Evolutionary conservation across 1,284 basidiomycete genomes (phyloP), one percentile per base, ranked within the genome.

Genomic region (Pseudozyma pruni): DNA sequence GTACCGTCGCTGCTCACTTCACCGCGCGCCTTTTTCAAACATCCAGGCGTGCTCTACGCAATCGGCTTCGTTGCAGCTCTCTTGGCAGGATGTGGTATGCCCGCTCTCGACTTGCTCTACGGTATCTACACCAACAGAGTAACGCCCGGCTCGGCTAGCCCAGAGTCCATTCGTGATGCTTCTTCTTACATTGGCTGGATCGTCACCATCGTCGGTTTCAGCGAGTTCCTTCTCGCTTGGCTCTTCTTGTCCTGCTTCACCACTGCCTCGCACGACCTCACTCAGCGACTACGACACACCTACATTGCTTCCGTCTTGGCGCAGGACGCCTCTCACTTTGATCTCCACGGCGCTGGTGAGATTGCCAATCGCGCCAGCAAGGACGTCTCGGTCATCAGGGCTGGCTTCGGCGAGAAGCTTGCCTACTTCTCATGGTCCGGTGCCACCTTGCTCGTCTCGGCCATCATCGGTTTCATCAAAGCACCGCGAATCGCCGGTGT

Each of bases 301-400:
- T 85, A 85, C 62, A 75, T 85, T 41, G 74, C 83, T 14, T 79
- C 84, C 3, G 72, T 83, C 17, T 62, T 85, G 32, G 74, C 80
- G 3, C 84, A 85, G 54, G 84, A 85, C 54, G 81, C 82, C 14
- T 78, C 80, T 6, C 84, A 83, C 66, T 84, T 84, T 53, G 84
- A 85, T 51, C 60, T 75, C 4, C 80, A 84, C 39, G 84, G 84
- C 22, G 78, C 84, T 6, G 84, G 84, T 47, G 84, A 85, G 61
- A 79, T 85, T 32, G 81, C 82, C 9, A 81, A 82, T 11, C 64
- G 81, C 23, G 74, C 83, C 25, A 79, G 80, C 60, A 83, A 83
- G 46, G 84, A 85, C 49, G 79, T 85, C 48, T 75, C 78, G 7
- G 66, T 75, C 8, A 77, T 85, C 35, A 79, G 82, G 25, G 78